Evolutionary conservation across 2,329 filamentous ascomycete species (phyloP).

Genomic region (Sordariomycetes sp.): DNA sequence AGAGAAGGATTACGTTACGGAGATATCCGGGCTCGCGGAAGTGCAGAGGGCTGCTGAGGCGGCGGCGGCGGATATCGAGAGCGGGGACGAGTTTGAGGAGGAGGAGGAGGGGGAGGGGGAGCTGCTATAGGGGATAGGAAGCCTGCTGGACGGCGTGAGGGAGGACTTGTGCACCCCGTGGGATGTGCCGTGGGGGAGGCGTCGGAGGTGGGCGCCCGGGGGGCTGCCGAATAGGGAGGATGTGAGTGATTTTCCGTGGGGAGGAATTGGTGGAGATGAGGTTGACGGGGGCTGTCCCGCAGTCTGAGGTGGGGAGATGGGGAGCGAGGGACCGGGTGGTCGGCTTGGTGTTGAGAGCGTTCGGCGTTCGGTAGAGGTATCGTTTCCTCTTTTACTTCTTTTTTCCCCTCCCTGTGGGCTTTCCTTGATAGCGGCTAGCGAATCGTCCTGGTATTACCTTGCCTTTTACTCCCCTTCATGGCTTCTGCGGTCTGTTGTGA

Average conservation of each 20-base stretch:
- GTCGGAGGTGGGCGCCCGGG: too few relatives aligned
- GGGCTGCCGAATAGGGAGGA: neutral
- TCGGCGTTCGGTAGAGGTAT: too few relatives aligned
- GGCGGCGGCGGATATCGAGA: conserved; percentile 43
- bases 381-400: too few relatives aligned
- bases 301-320: too few relatives aligned
- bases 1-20: conserved; percentile 68
- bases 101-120: conserved; percentile 47
- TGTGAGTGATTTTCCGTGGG: neutral
- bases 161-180: neutral
- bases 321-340: too few relatives aligned
- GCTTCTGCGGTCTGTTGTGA: too few relatives aligned
- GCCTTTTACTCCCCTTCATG: too few relatives aligned
- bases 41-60: conserved; percentile 52
- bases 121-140: conserved; percentile 21
- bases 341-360: too few relatives aligned
- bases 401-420: too few relatives aligned
- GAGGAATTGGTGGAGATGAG: neutral
- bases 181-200: neutral
- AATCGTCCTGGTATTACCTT: too few relatives aligned
- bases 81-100: conserved; percentile 47
- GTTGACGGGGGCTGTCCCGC: neutral
- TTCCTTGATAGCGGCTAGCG: too few relatives aligned
- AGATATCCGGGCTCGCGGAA: conserved; percentile 63
- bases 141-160: neutral